These are phyloP conservation scores for Striga asiatica DNA, from an alignment of 257 asterid species.

Conservation along the genomic window DNA sequence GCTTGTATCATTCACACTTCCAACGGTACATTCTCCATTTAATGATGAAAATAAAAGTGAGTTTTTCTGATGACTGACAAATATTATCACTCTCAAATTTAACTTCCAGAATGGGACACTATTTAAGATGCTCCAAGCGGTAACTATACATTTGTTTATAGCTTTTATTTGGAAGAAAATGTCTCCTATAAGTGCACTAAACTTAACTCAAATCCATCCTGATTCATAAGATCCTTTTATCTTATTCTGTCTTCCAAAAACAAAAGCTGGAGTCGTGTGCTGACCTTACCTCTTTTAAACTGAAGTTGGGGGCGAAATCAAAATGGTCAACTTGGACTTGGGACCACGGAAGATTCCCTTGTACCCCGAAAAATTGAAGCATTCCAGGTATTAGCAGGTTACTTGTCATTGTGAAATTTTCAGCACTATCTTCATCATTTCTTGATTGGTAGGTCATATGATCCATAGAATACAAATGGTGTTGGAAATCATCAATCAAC, in stretches of 20 bases:
- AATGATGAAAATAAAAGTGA: too few species aligned
- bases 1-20: too few species aligned
- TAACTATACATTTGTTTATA: background rate
- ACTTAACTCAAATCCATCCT: too few species aligned
- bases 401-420: background rate
- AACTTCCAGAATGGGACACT: background rate
- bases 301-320: conserved; percentile 98
- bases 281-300: conserved; percentile 16
- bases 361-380: conserved; percentile 80
- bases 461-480: too few species aligned
- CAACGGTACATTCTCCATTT: too few species aligned
- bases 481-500: too few species aligned
- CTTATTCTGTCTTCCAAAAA: background rate
- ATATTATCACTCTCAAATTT: background rate
- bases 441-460: too few species aligned
- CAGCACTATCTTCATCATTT: background rate
- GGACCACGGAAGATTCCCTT: conserved; percentile 83
- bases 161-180: background rate
- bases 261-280: background rate
- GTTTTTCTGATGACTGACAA: too few species aligned
- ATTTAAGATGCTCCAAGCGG: background rate
- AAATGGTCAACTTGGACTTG: conserved; percentile 98
- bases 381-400: conserved; percentile 55
- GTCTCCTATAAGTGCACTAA: too few species aligned
- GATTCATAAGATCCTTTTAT: background rate